Base-by-base conservation (phyloP, 352 stramenopile genomes). In the Pythium vanterpoolii region DNA sequence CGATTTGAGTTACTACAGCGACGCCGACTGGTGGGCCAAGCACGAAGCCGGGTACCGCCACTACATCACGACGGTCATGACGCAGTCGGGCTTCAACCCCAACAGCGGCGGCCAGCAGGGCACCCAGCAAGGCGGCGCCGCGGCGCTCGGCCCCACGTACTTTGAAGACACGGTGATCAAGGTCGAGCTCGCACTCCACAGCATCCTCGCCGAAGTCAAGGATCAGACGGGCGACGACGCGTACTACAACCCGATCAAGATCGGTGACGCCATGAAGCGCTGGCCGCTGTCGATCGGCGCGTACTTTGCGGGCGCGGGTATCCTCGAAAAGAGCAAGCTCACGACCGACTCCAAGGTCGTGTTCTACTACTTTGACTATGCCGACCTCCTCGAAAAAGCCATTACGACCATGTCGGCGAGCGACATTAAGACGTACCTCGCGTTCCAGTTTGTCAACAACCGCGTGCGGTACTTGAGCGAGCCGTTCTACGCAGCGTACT, bases 1-100 rank as follows among this genome's bases (percentile, higher is more conserved):
- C 0, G 84, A 96, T 61, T 65, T 83, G 23, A 92, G 93, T 66
- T 97, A 97, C 66, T 93, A 98, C 53, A 86, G 91, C 56, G 80
- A 97, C 56, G 52, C 60, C 4, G 45, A 64, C 19, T 67, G 70
- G 13, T 74, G 75, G 16, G 30, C 62, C 16, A 28, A 60, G 28
- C 46, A 81, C 19, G 74, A 84, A 52, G 63, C 60, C n/a, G 62
- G 69, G 18, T 68, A 73, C 55, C 62, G 65, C 36, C 27, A 51
- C 31, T 84, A 81, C 64, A 77, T 74, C n/a, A 72, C 68, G 4
- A 79, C 68, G 42, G 57, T 87, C n/a, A 55, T 84, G 39, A 73
- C 54, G 40, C 54, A 83, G 2, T 62, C 66, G 9, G 74, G 66
- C 36, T 63, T 62, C 61, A 62, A 63, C 43, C 40, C 48, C 6